Evolutionary conservation across 768 basidiomycete species (phyloP).

Genomic region (Postia placenta): DNA sequence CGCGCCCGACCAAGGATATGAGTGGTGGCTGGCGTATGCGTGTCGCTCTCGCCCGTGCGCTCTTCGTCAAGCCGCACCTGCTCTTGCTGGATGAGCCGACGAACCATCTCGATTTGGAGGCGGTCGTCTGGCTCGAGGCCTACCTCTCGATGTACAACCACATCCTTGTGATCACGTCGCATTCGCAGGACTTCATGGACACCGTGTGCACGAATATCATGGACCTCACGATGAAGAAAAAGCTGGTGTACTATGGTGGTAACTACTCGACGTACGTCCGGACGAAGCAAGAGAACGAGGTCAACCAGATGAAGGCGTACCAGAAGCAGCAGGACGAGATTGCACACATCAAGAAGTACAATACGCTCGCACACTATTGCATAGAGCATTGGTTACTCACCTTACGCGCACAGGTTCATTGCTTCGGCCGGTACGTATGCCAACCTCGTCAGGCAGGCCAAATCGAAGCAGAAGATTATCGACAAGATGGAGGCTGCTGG

Average conservation of each 20-base stretch:
- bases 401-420: slow-evolving; percentile 62
- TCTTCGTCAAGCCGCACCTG: slow-evolving; percentile 95
- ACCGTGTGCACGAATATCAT: slow-evolving; percentile 96
- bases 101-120: slow-evolving; percentile 92
- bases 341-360: slow-evolving; percentile 93
- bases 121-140: slow-evolving; percentile 98
- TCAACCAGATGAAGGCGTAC: slow-evolving; percentile 99
- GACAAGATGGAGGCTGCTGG: slow-evolving; percentile 99
- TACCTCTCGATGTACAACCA: slow-evolving; percentile 98
- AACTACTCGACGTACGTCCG: slow-evolving; percentile 98
- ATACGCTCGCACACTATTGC: slow-evolving; percentile 4
- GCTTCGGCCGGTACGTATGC: slow-evolving; percentile 99
- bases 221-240: slow-evolving; percentile 91
- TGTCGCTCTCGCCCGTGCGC: slow-evolving; percentile 90
- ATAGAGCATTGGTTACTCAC: background rate
- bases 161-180: slow-evolving; percentile 94
- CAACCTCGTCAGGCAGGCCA: slow-evolving; percentile 97
- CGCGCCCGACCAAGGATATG: slow-evolving; percentile 97
- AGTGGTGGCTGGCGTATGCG: slow-evolving; percentile 99
- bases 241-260: slow-evolving; percentile 89
- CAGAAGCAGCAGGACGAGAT: slow-evolving; percentile 98
- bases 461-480: slow-evolving; percentile 99
- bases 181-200: slow-evolving; percentile 99
- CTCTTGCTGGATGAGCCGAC: slow-evolving; percentile 91
- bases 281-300: slow-evolving; percentile 95